Base-by-base conservation (phyloP, 805 yeast genomes). In the Scheffersomyces stipitis region DNA sequence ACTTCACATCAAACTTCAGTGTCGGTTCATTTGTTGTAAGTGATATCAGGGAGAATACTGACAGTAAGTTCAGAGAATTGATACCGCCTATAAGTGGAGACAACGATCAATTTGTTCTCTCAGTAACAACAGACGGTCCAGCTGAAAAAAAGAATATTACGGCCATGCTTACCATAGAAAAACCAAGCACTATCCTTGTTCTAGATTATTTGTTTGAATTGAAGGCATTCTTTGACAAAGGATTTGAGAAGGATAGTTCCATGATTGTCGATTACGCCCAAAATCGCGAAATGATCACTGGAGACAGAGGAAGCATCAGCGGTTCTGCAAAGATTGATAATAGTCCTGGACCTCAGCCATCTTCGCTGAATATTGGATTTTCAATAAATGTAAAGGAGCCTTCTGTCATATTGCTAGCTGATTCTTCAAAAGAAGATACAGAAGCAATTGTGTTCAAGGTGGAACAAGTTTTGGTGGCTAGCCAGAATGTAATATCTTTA, bases 401-500 rank as follows among this genome's bases (percentile, higher is more conserved):
- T 0, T 86, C 95, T 0, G 69, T 91, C 14, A 78, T 87, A 14
- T 62, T 93, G 20, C 62, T 93, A 29, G 96, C 96, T 0, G 86
- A 91, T 55, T 86, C 96, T 0, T 72, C 82, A 1, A 67, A 72
- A 5, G 55, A 61, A 2, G 73, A 80, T 42, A 78, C 96, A 0
- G 96, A 90, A 50, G 98, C 98, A 0, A 75, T 91, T 42, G 96
- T 91, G 2, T 83, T 93, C 65, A 86, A 86, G 51, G 79, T 89
- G 10, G 95, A 84, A 41, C 96, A 90, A 52, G 60, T 89, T 3
- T 63, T 83, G 30, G 54, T 86, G 3, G 75, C 91, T 0, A 78
- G 83, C 40, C 89, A 84, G 51, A 77, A 80, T 38, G 77, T 83
- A 3, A 60, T 75, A 0, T 75, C 91, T 0, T 54, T 89, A 4